phyloP scores from a whole-genome alignment of 768 basidiomycete species.

The Lactarius hatsudake region DNA sequence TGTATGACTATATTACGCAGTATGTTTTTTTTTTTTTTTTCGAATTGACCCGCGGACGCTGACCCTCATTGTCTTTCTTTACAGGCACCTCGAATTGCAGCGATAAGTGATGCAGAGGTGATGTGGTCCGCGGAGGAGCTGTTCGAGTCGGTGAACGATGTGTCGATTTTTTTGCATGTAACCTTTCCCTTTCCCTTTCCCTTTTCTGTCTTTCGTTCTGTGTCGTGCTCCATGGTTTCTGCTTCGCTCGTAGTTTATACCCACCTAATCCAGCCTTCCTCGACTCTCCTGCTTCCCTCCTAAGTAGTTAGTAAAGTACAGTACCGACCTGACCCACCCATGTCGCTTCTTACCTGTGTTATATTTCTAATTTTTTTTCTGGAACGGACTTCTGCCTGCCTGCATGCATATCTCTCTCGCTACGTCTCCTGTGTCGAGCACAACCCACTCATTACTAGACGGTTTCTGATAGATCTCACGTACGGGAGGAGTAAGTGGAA shows the following conservation, averaged over 20 bases:
- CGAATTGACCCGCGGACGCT: conserved; percentile 3
- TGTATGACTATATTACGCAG: conserved; percentile 87
- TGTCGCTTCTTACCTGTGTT: background rate
- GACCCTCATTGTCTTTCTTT: background rate
- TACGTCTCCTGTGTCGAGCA: background rate
- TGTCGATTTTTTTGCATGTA: conserved; percentile 9
- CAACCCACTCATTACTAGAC: conserved; percentile 10
- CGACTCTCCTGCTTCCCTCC: background rate
- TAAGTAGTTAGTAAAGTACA: background rate
- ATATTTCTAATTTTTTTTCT: background rate
- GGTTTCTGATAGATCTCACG: background rate
- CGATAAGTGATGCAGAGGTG: conserved; percentile 1
- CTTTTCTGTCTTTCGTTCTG: background rate
- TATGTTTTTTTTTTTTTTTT: conserved; percentile 41
- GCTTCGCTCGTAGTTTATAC: conserved; percentile 15
- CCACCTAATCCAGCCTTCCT: conserved; percentile 11
- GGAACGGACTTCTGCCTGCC: background rate
- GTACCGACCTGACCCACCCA: background rate
- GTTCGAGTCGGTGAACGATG: background rate
- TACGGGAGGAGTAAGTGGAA: background rate
- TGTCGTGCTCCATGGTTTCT: conserved; percentile 9
- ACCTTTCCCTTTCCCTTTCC: background rate
- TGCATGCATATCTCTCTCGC: conserved; percentile 1
- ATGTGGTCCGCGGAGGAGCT: background rate
- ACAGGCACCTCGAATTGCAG: conserved; percentile 18